Evolutionary conservation across 345 rosid genomes (phyloP), one percentile per base, ranked within the genome.

Genomic region (Lepidium aucheri): DNA sequence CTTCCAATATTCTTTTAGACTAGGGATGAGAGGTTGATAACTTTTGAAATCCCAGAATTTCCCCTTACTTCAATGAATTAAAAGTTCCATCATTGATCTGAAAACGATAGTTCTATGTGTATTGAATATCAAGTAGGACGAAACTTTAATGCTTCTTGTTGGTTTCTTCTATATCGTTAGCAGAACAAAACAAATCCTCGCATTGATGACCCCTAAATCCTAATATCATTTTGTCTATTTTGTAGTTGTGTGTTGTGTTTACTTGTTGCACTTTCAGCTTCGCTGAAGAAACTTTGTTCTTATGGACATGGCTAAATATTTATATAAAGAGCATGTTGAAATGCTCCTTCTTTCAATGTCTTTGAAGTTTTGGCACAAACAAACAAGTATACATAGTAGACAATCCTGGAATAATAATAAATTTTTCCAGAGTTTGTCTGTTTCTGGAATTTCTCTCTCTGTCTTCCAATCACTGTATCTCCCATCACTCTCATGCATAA

Each of bases 401-500:
- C 75, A 71, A 58, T 40, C 52, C 64, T 55, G 64, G 57, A 64
- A 47, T 33, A 20, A 55, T 40, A 56, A 47, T 63, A 64, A 72
- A 57, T 72, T 50, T 71, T 72, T 58, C 20, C 33, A 33, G 47
- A 72, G 61, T 65, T 72, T 72, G 71, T 65, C 67, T 65, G 76
- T 72, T 72, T 72, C 55, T 72, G 24, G 53, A 17, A 46, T 63
- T 55, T 63, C 40, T 53, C 13, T 63, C 44, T 69, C 15, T 56
- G 17, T 68, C 38, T 60, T 60, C 52, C 73, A 69, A 59, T 50
- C 44, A 59, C 43, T 59, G 28, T 44, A 61, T 61, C 74, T 71
- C 59, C 59, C 59, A 47, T 71, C 75, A 20, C 76, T 72, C 76
- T 72, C 70, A 72, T 72, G 76, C 60, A 65, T 65, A 72, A 43